Base-by-base conservation (phyloP, 1,284 basidiomycete species). In the Cystobasidium sp. region DNA sequence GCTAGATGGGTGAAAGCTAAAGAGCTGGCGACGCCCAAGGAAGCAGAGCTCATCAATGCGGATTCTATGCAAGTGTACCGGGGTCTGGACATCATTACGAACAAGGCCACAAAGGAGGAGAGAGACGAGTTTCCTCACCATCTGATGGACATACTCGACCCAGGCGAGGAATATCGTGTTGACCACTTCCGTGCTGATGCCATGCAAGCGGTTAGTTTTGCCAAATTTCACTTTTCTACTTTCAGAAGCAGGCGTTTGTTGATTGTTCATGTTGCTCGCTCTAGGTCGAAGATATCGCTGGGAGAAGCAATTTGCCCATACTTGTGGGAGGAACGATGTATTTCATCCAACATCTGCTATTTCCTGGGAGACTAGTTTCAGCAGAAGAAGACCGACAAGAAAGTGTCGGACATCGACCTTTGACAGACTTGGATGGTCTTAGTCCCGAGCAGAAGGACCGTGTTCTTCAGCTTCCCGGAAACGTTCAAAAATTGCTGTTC, bases 41-140 rank as follows among this genome's bases (percentile, higher is more conserved):
- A 59, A 0, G 82, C 78, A 0, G 82, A 89, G 79, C 87, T 98
- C 77, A 90, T 99, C 81, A 97, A 97, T 79, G 92, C 94, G 9
- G 97, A 99, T 83, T 90, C 96, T 10, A 99, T 99, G 95, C 97
- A 99, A 83, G 90, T 95, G 16, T 99, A 99, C 82, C 85, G 86
- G n/a, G 95, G 96, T 0, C 86, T 99, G 79, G 92, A 98, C 81
- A 85, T 97, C 68, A 91, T 98, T 79, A 99, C 97, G 22, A 99
- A 99, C 84, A 99, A 99, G 84, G 88, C 95, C 9, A 89, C 93
- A 0, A 77, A 84, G 16, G 84, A 86, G 41, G 94, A 99, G 82
- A 89, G 87, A 82, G 85, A 87, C 55, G 94, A 91, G 0, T 85
- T 99, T 18, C 89, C 90, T 53, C 97, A 99, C 84, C 89, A 92